phyloP scores from a whole-genome alignment of 148 eudicot species.

The Silene conica region DNA sequence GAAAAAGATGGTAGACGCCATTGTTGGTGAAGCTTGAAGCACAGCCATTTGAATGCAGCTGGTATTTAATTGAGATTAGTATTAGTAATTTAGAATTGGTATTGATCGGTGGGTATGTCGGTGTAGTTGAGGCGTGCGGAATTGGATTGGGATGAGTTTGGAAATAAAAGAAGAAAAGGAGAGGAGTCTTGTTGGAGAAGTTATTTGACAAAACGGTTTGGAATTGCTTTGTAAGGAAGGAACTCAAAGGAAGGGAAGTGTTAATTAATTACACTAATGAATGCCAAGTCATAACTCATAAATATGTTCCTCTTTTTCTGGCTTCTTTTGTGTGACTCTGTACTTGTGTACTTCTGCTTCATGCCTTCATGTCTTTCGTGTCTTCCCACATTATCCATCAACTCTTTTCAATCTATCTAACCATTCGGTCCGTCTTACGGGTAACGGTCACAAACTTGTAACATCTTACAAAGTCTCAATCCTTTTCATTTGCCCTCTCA shows the following conservation, averaged over 20 bases:
- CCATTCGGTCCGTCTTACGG: no score
- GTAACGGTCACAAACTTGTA: no score
- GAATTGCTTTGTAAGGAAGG: slow-evolving; percentile 20
- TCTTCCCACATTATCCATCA: no score
- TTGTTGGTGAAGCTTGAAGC: slow-evolving; percentile 36
- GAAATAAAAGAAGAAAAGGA: slow-evolving; percentile 6
- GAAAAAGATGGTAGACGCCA: slow-evolving; percentile 38
- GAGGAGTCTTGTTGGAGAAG: slow-evolving; percentile 14
- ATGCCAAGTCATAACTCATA: background rate
- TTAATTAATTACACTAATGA: background rate
- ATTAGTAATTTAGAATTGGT: no score
- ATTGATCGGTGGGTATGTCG: background rate
- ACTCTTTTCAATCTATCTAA: no score
- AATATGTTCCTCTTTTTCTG: background rate
- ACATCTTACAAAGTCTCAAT: no score
- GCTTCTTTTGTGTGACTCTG: background rate
- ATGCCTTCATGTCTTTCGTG: background rate
- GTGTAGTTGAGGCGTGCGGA: background rate
- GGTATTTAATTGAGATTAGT: background rate
- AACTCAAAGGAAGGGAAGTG: slow-evolving; percentile 7
- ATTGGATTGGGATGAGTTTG: no score
- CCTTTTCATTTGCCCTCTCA: no score
- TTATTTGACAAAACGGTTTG: background rate
- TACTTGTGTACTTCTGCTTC: background rate
- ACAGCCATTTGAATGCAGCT: slow-evolving; percentile 20